Evolutionary conservation across 371 early-diverging fungal genomes (phyloP), one percentile per base, ranked within the genome.

Genomic region (Circinella umbellata): DNA sequence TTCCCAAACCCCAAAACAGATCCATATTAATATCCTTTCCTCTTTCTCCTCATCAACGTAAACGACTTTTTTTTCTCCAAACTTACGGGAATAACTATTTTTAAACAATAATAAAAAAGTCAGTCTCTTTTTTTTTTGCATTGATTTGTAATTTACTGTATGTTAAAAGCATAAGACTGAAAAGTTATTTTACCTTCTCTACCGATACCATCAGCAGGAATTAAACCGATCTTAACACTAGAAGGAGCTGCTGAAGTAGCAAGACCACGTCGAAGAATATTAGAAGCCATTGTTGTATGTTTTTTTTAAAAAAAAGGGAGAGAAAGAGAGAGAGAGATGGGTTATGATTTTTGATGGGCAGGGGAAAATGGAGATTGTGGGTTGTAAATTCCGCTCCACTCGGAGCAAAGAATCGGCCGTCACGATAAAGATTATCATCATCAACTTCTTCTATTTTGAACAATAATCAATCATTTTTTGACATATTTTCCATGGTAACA

Each of bases 151-250:
- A 9, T 27, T 47, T 47, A 15, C 15, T 47, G 47, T 47, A 11
- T 9, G 3, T 47, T 47, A 47, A 47, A 47, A 47, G 15, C 9
- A 54, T 11, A 13, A 57, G 34, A 57, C 42, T 9, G 1, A 42
- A 9, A 0, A 6, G 0, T 42, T 42, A 42, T 42, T 38, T 70
- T 77, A 80, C 84, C 98, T 87, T 97, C 97, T 69, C 88, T 83
- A 68, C 97, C 97, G 67, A 98, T 98, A 66, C 98, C 97, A 78
- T 98, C 98, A 54, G 94, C 97, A 36, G 96, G 96, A 74, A 97
- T 94, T 69, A 98, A 82, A 18, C 95, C 97, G 72, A 97, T 94
- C 64, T 90, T 95, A 65, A 92, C 80, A 36, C 86, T 76, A 70
- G 87, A 86, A 62, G 83, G 74, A 18, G 78, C 63, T 46, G 75